Conservation (phyloP, 257 asterid genomes). For the Nyctanthes arbortristis region DNA sequence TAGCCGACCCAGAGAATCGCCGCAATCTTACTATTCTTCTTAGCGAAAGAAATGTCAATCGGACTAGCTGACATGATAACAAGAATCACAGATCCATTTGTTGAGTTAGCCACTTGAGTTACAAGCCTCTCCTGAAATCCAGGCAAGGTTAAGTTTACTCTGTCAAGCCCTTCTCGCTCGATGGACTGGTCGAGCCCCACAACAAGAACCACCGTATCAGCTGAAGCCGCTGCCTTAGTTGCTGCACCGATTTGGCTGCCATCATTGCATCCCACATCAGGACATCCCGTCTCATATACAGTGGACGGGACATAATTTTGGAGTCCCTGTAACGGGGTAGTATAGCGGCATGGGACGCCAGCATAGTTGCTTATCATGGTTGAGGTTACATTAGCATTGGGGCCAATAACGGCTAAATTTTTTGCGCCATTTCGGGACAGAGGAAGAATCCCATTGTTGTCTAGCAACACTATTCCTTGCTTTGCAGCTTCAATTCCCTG, state of each 20-base stretch:
- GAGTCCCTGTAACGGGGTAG: constrained; percentile 31
- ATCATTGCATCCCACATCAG: constrained; percentile 7
- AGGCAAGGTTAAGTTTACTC: constrained; percentile 31
- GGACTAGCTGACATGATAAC: constrained; percentile 33
- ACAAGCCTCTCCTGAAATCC: constrained; percentile 35
- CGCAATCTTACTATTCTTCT: constrained; percentile 12
- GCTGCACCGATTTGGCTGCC: constrained; percentile 25
- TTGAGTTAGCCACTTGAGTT: constrained; percentile 18
- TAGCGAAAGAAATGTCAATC: constrained; percentile 27
- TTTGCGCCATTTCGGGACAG: constrained; percentile 5
- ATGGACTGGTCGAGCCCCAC: constrained; percentile 34
- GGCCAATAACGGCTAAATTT: constrained; percentile 28
- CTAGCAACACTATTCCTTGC: constrained; percentile 34
- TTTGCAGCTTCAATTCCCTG: constrained; percentile 36
- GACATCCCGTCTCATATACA: constrained; percentile 27
- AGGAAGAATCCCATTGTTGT: constrained; percentile 28
- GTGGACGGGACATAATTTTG: constrained; percentile 4
- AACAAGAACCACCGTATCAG: constrained; percentile 22
- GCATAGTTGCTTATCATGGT: constrained; percentile 35
- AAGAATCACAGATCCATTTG: constrained; percentile 26
- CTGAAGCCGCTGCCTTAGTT: constrained; percentile 24
- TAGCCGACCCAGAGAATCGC: constrained; percentile 38
- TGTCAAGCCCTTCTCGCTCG: constrained; percentile 29
- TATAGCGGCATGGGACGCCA: constrained; percentile 30
- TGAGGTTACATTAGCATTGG: constrained; percentile 28